Evolutionary conservation across 2,329 filamentous ascomycete species (phyloP), one percentile per base, ranked within the genome.

Genomic region (Neoarthrinium moseri): DNA sequence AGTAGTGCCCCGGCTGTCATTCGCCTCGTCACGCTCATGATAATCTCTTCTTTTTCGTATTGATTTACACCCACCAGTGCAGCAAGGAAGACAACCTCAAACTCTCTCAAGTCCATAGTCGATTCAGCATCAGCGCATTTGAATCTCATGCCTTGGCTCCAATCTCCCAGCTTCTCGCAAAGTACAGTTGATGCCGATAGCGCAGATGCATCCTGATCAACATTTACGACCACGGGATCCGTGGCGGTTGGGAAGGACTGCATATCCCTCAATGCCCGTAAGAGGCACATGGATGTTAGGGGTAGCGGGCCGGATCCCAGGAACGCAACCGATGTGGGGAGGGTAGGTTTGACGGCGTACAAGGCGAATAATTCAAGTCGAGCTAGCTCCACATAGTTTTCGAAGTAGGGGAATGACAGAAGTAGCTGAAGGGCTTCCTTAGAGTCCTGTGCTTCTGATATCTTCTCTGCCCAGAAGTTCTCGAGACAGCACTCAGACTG

Each of bases 261-360:
- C 45, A 45, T 46, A 0, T 43, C 50, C 1, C 63, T 59, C 11
- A 72, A 62, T 3, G 61, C 54, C 1, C 63, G 53, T 12, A 68
- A 50, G 3, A 77, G 58, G 47, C 72, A 75, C 3, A 78, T 54
- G 1, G 70, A 72, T 0, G 73, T 76, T 13, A 78, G 53, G 0
- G 75, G 75, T 2, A 78, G 54, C 0, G 74, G 74, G 0, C 75
- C 75, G 0, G 71, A 75, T 11, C 75, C 75, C 4, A 79, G 65
- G 51, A 78, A 77, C 2, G 70, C 71, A 15, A 78, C 61, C 6
- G 55, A 64, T 1, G 47, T 48, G 0, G 67, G 65, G 2, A 52
- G 39, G n/a, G 50, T 13, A 1, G 54, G 49, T 2, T 63, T 53
- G 15, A 68, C 69, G 4, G 69, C 62, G 11, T 59, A 49, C 4